Conservation (phyloP, 78 protist genomes). For the Bigelowiella natans region DNA sequence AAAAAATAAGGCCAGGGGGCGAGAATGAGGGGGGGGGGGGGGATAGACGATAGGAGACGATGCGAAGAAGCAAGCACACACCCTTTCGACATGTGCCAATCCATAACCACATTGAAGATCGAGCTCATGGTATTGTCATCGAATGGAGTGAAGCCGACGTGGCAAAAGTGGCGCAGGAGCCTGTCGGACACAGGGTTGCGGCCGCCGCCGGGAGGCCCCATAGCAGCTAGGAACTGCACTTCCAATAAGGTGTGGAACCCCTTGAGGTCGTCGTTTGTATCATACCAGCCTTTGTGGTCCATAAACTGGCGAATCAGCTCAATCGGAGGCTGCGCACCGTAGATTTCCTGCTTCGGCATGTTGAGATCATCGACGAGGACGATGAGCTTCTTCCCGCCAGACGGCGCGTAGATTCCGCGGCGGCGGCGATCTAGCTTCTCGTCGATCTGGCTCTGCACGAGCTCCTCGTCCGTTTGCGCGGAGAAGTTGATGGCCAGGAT, state of each 20-base stretch:
- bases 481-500: constrained; percentile 48
- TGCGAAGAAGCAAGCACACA: no score
- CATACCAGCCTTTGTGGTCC: constrained; percentile 77
- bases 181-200: constrained; percentile 59
- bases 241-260: not conserved
- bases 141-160: constrained; percentile 56
- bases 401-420: not conserved
- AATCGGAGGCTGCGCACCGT: constrained; percentile 80
- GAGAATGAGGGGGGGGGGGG: no score
- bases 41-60: no score
- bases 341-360: constrained; percentile 58
- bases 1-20: no score
- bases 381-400: constrained; percentile 50
- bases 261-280: not conserved
- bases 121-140: constrained; percentile 26
- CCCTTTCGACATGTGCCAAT: not conserved
- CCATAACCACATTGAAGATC: not conserved
- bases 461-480: constrained; percentile 56
- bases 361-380: constrained; percentile 82
- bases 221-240: not conserved
- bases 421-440: constrained; percentile 31
- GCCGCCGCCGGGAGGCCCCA: constrained; percentile 83
- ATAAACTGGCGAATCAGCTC: constrained; percentile 73
- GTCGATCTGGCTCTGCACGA: constrained; percentile 64
- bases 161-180: constrained; percentile 66